Evolutionary conservation across 805 yeast genomes (phyloP).

Genomic region (Saturnispora silvae): DNA sequence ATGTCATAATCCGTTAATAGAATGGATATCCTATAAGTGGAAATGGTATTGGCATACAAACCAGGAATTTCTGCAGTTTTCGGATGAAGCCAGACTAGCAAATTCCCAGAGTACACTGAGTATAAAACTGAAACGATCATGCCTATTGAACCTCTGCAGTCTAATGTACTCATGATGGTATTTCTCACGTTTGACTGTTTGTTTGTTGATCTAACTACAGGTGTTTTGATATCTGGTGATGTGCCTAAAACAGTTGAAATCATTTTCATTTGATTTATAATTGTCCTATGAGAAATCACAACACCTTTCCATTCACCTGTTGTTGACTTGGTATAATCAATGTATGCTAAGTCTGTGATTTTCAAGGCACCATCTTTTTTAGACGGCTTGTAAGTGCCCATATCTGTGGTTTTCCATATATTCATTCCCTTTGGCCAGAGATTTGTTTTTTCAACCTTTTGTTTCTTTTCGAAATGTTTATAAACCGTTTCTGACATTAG

Average conservation of each 20-base stretch:
- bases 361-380: slow-evolving; percentile 51
- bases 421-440: slow-evolving; percentile 65
- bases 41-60: slow-evolving; percentile 69
- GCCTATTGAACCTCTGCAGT: slow-evolving; percentile 75
- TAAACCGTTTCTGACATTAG: slow-evolving; percentile 72
- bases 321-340: slow-evolving; percentile 84
- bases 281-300: slow-evolving; percentile 80
- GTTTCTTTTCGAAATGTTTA: slow-evolving; percentile 60
- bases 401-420: slow-evolving; percentile 77
- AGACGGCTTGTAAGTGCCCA: slow-evolving; percentile 60
- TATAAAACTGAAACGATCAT: slow-evolving; percentile 70
- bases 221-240: slow-evolving; percentile 30
- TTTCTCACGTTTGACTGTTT: slow-evolving; percentile 38
- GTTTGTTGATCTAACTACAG: slow-evolving; percentile 43
- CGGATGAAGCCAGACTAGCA: slow-evolving; percentile 71
- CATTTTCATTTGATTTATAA: slow-evolving; percentile 79
- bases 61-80: slow-evolving; percentile 71
- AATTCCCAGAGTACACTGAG: slow-evolving; percentile 77
- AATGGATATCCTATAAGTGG: slow-evolving; percentile 60
- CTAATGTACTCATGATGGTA: slow-evolving; percentile 53
- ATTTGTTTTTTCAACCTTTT: slow-evolving; percentile 20
- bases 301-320: slow-evolving; percentile 90
- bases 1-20: slow-evolving; percentile 80
- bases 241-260: slow-evolving; percentile 60
- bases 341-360: slow-evolving; percentile 80